These are phyloP conservation scores for Fusarium papillatum DNA, from an alignment of 2,329 filamentous ascomycete genomes.

Conservation along the genomic window DNA sequence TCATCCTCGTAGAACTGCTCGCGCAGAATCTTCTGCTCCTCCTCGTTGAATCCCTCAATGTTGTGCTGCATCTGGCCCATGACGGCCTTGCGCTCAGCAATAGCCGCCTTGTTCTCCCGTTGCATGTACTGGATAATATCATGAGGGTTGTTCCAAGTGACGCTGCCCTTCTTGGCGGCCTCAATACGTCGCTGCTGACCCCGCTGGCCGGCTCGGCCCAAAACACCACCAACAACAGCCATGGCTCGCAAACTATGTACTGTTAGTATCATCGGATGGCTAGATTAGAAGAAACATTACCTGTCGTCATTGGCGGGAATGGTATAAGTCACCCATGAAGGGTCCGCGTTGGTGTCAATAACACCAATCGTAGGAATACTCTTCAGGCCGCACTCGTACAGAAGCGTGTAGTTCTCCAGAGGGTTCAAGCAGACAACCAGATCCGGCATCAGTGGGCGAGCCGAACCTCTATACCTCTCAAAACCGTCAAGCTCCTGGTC, in stretches of 20 bases:
- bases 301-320: conserved; percentile 98
- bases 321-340: conserved; percentile 94
- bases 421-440: conserved; percentile 95
- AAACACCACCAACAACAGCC: conserved; percentile 84
- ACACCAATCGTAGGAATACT: conserved; percentile 95
- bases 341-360: conserved; percentile 93
- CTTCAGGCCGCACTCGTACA: conserved; percentile 91
- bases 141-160: conserved; percentile 71
- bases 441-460: conserved; percentile 83
- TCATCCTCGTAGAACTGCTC: conserved; percentile 42
- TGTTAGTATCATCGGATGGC: conserved; percentile 39
- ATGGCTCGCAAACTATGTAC: conserved; percentile 79
- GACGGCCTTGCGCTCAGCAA: conserved; percentile 50
- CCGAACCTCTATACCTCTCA: conserved; percentile 72
- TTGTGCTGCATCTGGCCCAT: conserved; percentile 53
- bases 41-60: conserved; percentile 52
- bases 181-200: conserved; percentile 78
- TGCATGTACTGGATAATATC: conserved; percentile 58
- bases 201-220: conserved; percentile 86
- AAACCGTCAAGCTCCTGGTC: conserved; percentile 75
- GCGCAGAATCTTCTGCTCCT: conserved; percentile 52
- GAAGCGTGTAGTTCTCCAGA: conserved; percentile 88
- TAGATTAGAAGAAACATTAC: conserved; percentile 57
- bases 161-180: conserved; percentile 70
- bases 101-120: conserved; percentile 47